These are phyloP conservation scores for Tulasnella sp. DNA, from an alignment of 768 basidiomycete genomes.

Conservation along the genomic window DNA sequence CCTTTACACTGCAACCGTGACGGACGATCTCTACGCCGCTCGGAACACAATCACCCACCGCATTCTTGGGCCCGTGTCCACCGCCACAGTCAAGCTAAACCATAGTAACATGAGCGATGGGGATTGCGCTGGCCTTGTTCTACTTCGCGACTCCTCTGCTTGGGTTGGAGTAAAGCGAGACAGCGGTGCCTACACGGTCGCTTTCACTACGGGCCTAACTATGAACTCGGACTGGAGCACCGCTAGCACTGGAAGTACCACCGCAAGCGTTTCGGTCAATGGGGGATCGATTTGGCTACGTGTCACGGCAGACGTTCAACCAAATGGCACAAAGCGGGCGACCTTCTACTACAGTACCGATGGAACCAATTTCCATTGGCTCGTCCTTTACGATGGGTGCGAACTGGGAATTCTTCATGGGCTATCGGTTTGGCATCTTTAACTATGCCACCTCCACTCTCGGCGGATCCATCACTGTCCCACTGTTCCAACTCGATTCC, in stretches of 20 bases:
- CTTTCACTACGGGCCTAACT: background rate
- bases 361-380: background rate
- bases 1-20: slow-evolving; percentile 26
- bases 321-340: background rate
- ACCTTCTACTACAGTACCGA: background rate
- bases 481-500: slow-evolving; percentile 2
- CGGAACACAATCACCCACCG: slow-evolving; percentile 29
- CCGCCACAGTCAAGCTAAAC: slow-evolving; percentile 26
- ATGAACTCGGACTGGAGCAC: background rate
- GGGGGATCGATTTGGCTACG: background rate
- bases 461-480: slow-evolving; percentile 23
- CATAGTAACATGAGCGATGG: slow-evolving; percentile 21
- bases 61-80: slow-evolving; percentile 25
- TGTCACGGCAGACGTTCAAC: background rate
- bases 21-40: slow-evolving; percentile 25
- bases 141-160: slow-evolving; percentile 26
- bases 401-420: slow-evolving; percentile 28
- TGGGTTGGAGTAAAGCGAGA: background rate
- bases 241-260: background rate
- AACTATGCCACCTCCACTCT: slow-evolving; percentile 25
- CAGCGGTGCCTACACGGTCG: background rate
- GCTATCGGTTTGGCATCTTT: slow-evolving; percentile 29
- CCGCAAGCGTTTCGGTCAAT: background rate
- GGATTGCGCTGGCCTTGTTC: slow-evolving; percentile 13
- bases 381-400: slow-evolving; percentile 22